Percentiles rank a stretch among this genome's conserved stretches.
Evolutionary conservation across 2,329 filamentous ascomycete genomes (phyloP).

Genomic region (Colletotrichum spaethianum): DNA sequence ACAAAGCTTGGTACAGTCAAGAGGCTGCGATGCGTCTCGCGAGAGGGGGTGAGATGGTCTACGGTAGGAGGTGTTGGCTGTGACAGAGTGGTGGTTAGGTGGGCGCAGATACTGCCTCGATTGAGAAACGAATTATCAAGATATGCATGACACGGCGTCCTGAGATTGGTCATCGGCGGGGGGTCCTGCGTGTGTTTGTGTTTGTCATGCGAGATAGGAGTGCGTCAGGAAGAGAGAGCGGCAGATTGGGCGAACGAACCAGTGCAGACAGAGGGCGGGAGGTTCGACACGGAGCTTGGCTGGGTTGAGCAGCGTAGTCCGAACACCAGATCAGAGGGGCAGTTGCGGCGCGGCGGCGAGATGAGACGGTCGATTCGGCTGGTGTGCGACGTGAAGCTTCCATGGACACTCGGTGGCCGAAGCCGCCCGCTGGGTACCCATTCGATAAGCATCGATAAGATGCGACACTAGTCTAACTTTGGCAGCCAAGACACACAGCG

Average conservation of each 20-base stretch:
- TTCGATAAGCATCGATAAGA: background rate
- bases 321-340: background rate
- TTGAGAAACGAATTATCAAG: conserved; percentile 35
- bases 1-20: background rate
- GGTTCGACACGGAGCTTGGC: background rate
- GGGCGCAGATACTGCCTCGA: conserved; percentile 35
- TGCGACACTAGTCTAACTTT: conserved; percentile 45
- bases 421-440: background rate
- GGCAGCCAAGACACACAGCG: conserved; percentile 51
- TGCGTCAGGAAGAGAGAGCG: conserved; percentile 1
- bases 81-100: conserved; percentile 14
- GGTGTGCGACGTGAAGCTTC: background rate
- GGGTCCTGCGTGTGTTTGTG: background rate
- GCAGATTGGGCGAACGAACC: background rate
- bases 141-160: conserved; percentile 34
- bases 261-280: background rate
- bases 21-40: background rate
- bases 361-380: background rate
- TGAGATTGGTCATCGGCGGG: conserved; percentile 25
- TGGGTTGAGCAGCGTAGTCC: background rate
- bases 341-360: background rate
- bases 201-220: background rate
- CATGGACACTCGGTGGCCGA: background rate
- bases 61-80: conserved; percentile 1
- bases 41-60: conserved; percentile 3